Percentiles rank a stretch among this genome's conserved stretches.
phyloP scores from a whole-genome alignment of 495 filamentous ascomycete species.

The Aspergillus nanangensis region DNA sequence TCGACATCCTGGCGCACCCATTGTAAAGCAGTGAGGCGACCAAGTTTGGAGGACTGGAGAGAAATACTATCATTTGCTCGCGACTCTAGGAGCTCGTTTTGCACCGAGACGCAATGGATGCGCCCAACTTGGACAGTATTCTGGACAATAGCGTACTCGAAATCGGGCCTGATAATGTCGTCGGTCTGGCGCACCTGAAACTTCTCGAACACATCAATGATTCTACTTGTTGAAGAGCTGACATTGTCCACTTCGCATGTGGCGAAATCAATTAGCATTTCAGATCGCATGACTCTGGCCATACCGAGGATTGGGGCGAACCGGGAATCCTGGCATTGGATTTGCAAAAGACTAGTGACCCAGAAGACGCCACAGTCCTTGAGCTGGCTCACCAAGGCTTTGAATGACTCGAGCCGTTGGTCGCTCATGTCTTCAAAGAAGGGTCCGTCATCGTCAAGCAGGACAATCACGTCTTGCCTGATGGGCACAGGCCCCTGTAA shows the following conservation, averaged over 20 bases:
- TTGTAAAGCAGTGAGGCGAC: constrained; percentile 24
- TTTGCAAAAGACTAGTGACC: constrained; percentile 34
- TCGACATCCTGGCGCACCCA: neutral
- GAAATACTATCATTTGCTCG: constrained; percentile 6
- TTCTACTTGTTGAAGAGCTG: too few relatives aligned
- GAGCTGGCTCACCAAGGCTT: constrained; percentile 6
- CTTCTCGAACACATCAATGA: too few relatives aligned
- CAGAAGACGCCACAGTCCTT: constrained; percentile 24
- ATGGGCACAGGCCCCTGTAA: constrained; percentile 16
- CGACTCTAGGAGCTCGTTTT: too few relatives aligned
- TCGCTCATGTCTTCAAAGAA: constrained; percentile 23
- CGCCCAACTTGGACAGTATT: too few relatives aligned
- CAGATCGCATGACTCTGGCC: too few relatives aligned
- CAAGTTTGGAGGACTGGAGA: constrained; percentile 16
- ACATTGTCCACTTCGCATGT: too few relatives aligned
- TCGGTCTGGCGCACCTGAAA: too few relatives aligned
- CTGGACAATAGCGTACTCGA: too few relatives aligned
- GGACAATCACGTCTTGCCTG: constrained; percentile 25
- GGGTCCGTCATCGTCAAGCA: constrained; percentile 25
- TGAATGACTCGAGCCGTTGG: constrained; percentile 13
- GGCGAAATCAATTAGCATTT: too few relatives aligned
- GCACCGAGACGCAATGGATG: too few relatives aligned
- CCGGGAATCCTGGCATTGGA: constrained; percentile 33
- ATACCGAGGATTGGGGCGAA: too few relatives aligned
- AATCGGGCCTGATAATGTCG: too few relatives aligned